A percentile compares a stretch with the other conserved stretches of the same genome.
Conservation (phyloP, 345 rosid genomes). For the Eucalyptus microcorys region DNA sequence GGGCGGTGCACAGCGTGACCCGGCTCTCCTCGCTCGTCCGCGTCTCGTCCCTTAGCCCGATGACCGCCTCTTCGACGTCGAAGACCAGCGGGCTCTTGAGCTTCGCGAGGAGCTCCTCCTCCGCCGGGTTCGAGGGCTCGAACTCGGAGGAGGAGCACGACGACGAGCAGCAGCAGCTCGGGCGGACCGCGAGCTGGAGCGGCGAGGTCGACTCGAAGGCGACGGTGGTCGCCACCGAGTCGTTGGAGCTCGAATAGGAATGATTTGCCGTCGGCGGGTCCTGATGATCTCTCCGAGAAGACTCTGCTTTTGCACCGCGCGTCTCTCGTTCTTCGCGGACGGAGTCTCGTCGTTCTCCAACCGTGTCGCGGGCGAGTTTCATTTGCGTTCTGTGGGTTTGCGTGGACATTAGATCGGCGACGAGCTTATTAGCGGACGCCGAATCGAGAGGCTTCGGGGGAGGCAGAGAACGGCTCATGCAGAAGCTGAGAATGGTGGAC, state of each 20-base stretch:
- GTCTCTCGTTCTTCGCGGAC: neutral
- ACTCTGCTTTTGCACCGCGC: conserved; percentile 27
- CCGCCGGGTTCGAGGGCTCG: conserved; percentile 19
- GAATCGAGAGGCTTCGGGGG: conserved; percentile 45
- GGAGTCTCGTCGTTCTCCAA: neutral
- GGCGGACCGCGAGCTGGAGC: conserved; percentile 28
- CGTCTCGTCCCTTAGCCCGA: conserved; percentile 41
- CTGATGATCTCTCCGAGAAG: conserved; percentile 9
- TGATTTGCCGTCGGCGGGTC: neutral
- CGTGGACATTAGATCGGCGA: conserved; percentile 18
- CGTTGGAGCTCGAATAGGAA: conserved; percentile 43
- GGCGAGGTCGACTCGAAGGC: conserved; percentile 18
- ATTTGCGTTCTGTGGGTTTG: neutral
- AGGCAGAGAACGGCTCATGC: conserved; percentile 16
- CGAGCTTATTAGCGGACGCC: conserved; percentile 34
- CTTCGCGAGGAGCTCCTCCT: conserved; percentile 36
- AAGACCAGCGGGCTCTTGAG: conserved; percentile 31
- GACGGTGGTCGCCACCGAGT: conserved; percentile 7
- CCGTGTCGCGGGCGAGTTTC: neutral
- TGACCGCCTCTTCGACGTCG: conserved; percentile 52
- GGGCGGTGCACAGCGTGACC: conserved; percentile 35
- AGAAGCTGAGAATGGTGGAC: conserved; percentile 65
- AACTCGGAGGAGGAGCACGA: conserved; percentile 51
- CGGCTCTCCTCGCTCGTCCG: conserved; percentile 37
- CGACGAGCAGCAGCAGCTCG: conserved; percentile 59